Evolutionary conservation across 2,329 filamentous ascomycete genomes (phyloP).

Genomic region (Fusarium sp.): DNA sequence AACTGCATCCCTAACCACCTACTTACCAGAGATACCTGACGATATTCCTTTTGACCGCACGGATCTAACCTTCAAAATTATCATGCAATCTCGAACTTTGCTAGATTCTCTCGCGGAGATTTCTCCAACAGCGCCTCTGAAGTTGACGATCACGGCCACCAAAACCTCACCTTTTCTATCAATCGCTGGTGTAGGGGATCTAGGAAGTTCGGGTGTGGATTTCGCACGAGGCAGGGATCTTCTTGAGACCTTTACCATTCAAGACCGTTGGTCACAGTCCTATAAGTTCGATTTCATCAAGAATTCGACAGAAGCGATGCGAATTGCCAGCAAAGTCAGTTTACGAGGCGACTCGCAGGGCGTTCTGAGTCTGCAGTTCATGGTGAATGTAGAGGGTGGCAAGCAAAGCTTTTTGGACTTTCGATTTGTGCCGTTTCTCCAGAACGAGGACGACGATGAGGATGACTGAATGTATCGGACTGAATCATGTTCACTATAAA

Average conservation of each 20-base stretch:
- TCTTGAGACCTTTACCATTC: conserved; percentile 79
- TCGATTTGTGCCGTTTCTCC: conserved; percentile 78
- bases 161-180: conserved; percentile 77
- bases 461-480: conserved; percentile 11
- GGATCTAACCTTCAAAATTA: conserved; percentile 87
- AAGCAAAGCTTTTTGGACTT: conserved; percentile 83
- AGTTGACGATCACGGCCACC: conserved; percentile 75
- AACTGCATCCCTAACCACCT: conserved; percentile 90
- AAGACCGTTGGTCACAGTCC: conserved; percentile 70
- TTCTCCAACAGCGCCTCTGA: conserved; percentile 75
- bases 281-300: conserved; percentile 92
- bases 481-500: neutral
- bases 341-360: conserved; percentile 88
- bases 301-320: conserved; percentile 91
- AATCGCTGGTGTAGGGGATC: conserved; percentile 70
- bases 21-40: conserved; percentile 77
- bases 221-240: conserved; percentile 73
- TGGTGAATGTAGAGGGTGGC: conserved; percentile 85
- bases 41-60: conserved; percentile 91
- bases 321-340: conserved; percentile 90
- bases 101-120: conserved; percentile 78
- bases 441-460: conserved; percentile 65
- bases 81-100: conserved; percentile 83
- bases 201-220: conserved; percentile 73
- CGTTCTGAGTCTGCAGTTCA: conserved; percentile 93